Conservation (phyloP, 2,329 filamentous ascomycete genomes). For the Sphaerulina vaccinii region DNA sequence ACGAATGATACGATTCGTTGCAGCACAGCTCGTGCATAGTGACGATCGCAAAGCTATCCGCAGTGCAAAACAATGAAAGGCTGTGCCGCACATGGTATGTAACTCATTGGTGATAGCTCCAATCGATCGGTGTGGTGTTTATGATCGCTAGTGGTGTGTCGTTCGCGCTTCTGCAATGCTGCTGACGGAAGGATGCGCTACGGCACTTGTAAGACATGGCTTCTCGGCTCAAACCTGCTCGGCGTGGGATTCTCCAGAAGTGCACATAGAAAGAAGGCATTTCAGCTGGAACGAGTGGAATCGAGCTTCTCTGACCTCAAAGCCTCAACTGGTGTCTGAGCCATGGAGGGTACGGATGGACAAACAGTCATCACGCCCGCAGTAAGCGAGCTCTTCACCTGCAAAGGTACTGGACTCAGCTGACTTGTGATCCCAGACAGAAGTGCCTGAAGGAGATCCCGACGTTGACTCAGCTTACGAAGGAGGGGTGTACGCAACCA, state of each 20-base stretch:
- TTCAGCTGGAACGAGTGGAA: background rate
- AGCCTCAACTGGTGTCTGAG: too few relatives aligned
- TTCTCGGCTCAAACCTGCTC: background rate
- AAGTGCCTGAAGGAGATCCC: background rate
- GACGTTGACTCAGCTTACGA: conserved; percentile 15
- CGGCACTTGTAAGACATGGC: background rate
- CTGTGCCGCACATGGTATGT: too few relatives aligned
- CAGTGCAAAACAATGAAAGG: too few relatives aligned
- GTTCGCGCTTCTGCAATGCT: background rate
- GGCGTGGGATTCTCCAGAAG: background rate
- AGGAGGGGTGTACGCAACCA: conserved; percentile 2
- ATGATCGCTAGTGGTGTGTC: background rate
- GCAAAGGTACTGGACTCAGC: background rate
- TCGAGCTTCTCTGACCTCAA: too few relatives aligned
- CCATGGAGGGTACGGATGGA: background rate
- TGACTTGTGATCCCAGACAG: background rate
- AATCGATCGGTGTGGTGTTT: too few relatives aligned
- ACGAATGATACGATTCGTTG: too few relatives aligned
- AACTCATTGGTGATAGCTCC: too few relatives aligned
- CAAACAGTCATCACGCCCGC: background rate
- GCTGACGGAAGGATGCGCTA: background rate
- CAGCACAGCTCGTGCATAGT: too few relatives aligned
- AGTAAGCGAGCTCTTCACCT: background rate
- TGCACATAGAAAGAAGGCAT: background rate
- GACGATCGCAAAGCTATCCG: too few relatives aligned